Percentiles rank a stretch among this genome's conserved stretches.
These are phyloP conservation scores for Phytophthora macrochlamydospora DNA, from an alignment of 352 stramenopile genomes.

Conservation along the genomic window DNA sequence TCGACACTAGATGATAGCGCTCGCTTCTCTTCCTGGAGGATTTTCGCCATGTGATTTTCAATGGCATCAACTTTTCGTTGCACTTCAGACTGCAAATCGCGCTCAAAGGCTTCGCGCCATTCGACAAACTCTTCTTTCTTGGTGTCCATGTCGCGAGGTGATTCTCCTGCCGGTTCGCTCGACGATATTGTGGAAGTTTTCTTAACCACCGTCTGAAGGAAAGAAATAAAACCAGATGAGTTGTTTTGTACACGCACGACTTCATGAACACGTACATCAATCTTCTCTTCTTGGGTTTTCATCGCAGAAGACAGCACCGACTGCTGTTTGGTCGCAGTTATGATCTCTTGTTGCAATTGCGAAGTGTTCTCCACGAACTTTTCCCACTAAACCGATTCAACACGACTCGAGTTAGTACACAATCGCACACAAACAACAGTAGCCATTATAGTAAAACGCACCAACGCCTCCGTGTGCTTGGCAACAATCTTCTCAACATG, in stretches of 20 bases:
- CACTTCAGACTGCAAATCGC: slow-evolving; percentile 51
- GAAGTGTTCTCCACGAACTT: slow-evolving; percentile 51
- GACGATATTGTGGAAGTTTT: slow-evolving; percentile 8
- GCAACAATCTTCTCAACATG: slow-evolving; percentile 73
- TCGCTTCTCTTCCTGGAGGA: slow-evolving; percentile 67
- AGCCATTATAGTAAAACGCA: slow-evolving; percentile 24
- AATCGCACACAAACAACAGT: neutral
- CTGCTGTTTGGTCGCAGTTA: slow-evolving; percentile 33
- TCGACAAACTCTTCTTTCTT: slow-evolving; percentile 38
- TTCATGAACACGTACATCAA: slow-evolving; percentile 37
- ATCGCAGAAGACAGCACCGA: slow-evolving; percentile 30
- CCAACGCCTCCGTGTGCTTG: slow-evolving; percentile 70
- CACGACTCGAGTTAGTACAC: too few relatives aligned
- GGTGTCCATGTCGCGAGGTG: slow-evolving; percentile 19
- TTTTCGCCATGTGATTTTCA: slow-evolving; percentile 62
- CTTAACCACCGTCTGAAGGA: slow-evolving; percentile 23
- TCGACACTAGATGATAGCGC: slow-evolving; percentile 55
- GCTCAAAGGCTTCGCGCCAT: slow-evolving; percentile 39
- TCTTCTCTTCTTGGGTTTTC: slow-evolving; percentile 45
- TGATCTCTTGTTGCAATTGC: slow-evolving; percentile 39
- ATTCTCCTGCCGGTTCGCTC: slow-evolving; percentile 7
- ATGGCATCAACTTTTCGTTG: slow-evolving; percentile 58
- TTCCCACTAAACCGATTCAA: slow-evolving; percentile 42
- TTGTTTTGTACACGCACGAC: neutral
- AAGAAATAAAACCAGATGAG: slow-evolving; percentile 1